These are phyloP conservation scores for Amanita inopinata DNA, from an alignment of 768 basidiomycete species.

Conservation along the genomic window DNA sequence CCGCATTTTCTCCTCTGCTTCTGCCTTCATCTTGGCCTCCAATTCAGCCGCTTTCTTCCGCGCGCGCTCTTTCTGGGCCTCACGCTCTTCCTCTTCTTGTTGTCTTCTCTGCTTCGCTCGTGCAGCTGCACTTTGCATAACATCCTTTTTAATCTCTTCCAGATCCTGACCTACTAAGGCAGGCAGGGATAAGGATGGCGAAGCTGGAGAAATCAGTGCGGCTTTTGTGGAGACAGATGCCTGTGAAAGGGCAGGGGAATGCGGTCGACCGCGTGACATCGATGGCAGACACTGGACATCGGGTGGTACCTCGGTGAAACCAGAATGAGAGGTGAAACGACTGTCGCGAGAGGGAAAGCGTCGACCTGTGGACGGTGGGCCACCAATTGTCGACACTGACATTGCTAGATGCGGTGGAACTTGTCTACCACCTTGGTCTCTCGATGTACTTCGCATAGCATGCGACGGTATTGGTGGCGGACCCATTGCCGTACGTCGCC, in stretches of 20 bases:
- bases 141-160: constrained; percentile 59
- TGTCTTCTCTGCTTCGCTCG: constrained; percentile 72
- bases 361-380: constrained; percentile 14
- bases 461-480: constrained; percentile 39
- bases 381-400: constrained; percentile 21
- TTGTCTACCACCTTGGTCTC: constrained; percentile 36
- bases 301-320: constrained; percentile 23
- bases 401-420: constrained; percentile 46
- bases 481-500: constrained; percentile 35
- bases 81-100: constrained; percentile 76
- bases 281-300: constrained; percentile 17
- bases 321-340: constrained; percentile 21
- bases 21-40: constrained; percentile 53
- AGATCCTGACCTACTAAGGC: constrained; percentile 32
- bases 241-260: constrained; percentile 36
- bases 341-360: constrained; percentile 36
- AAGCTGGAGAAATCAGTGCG: constrained; percentile 25
- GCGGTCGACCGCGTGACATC: constrained; percentile 25
- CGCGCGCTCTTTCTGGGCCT: constrained; percentile 74
- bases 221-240: constrained; percentile 20
- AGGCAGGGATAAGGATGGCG: constrained; percentile 21
- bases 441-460: constrained; percentile 22
- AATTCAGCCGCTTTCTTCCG: constrained; percentile 69
- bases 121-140: constrained; percentile 81
- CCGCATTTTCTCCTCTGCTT: constrained; percentile 25